These are phyloP conservation scores for Phytopythium kandeliae DNA, from an alignment of 352 stramenopile species.

Conservation along the genomic window DNA sequence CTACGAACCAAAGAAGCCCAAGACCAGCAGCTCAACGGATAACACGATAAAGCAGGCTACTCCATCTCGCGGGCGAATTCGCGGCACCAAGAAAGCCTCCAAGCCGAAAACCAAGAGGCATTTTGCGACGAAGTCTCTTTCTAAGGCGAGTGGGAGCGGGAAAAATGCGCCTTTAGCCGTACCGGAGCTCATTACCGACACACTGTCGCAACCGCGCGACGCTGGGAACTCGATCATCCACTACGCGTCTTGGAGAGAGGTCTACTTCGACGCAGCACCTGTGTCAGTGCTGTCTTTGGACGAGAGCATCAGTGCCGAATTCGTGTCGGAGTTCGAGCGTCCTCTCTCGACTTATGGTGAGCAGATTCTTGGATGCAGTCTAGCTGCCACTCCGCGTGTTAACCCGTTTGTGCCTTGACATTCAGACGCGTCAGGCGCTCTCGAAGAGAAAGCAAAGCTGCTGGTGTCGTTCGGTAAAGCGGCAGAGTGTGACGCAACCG, in stretches of 20 bases:
- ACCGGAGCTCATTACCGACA: slow-evolving; percentile 21
- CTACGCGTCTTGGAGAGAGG: slow-evolving; percentile 34
- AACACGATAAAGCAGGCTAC: not conserved
- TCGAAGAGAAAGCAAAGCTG: slow-evolving; percentile 42
- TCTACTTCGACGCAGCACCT: slow-evolving; percentile 30
- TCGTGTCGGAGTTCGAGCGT: slow-evolving; percentile 24
- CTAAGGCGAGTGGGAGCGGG: slow-evolving; percentile 3
- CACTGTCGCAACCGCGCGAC: slow-evolving; percentile 18
- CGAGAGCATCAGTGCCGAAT: slow-evolving; percentile 11
- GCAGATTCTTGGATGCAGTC: slow-evolving; percentile 2
- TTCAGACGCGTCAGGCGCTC: slow-evolving; percentile 35
- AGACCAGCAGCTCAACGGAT: slow-evolving; percentile 6
- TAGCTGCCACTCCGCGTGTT: too few species aligned
- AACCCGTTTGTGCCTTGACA: not conserved
- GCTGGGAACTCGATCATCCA: slow-evolving; percentile 38
- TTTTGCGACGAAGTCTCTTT: slow-evolving; percentile 1
- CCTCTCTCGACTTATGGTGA: slow-evolving; percentile 37
- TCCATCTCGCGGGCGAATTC: not conserved
- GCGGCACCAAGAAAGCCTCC: not conserved
- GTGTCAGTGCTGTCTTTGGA: slow-evolving; percentile 24
- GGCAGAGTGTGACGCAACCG: slow-evolving; percentile 21
- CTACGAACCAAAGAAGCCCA: slow-evolving; percentile 5
- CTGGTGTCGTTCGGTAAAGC: slow-evolving; percentile 39
- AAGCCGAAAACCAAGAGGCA: slow-evolving; percentile 20
- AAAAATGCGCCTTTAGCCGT: slow-evolving; percentile 4